phyloP scores from a whole-genome alignment of 2,329 filamentous ascomycete species.

The Aspergillus arachidicola region DNA sequence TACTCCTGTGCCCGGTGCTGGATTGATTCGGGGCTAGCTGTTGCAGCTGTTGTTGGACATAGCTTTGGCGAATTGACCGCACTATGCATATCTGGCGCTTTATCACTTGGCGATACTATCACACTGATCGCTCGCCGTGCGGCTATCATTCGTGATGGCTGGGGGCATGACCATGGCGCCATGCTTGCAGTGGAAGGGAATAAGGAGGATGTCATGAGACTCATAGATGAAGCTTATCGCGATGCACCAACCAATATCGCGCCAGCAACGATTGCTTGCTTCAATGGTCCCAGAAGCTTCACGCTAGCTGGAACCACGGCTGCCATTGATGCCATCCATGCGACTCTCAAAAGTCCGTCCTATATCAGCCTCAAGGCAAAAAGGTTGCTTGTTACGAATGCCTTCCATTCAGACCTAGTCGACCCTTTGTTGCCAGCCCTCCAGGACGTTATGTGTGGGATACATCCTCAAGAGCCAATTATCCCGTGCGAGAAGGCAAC shows the following conservation, averaged over 20 bases:
- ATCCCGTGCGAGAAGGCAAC: conserved; percentile 33
- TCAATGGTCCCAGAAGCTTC: conserved; percentile 26
- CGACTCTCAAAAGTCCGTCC: conserved; percentile 10
- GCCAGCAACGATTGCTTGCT: conserved; percentile 27
- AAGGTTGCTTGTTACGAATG: conserved; percentile 49
- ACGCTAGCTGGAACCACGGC: conserved; percentile 25
- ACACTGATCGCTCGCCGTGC: conserved; percentile 36
- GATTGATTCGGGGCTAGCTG: conserved; percentile 40
- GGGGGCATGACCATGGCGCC: conserved; percentile 34
- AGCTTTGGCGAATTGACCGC: conserved; percentile 43
- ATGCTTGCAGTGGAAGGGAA: conserved; percentile 42
- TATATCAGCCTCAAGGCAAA: conserved; percentile 32
- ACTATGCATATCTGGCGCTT: conserved; percentile 32
- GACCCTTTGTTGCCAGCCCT: conserved; percentile 38
- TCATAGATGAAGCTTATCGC: conserved; percentile 2
- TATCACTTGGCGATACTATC: conserved; percentile 34
- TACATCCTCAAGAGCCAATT: conserved; percentile 33
- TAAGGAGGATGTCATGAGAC: neutral
- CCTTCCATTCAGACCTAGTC: conserved; percentile 51
- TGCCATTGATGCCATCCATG: conserved; percentile 16
- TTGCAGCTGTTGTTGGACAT: conserved; percentile 39
- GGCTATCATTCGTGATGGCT: conserved; percentile 31
- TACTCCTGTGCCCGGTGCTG: conserved; percentile 41
- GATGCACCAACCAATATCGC: neutral
- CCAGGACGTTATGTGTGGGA: conserved; percentile 23